These are phyloP conservation scores for Mortierella polycephala DNA, from an alignment of 371 early-diverging fungal species.

Conservation along the genomic window DNA sequence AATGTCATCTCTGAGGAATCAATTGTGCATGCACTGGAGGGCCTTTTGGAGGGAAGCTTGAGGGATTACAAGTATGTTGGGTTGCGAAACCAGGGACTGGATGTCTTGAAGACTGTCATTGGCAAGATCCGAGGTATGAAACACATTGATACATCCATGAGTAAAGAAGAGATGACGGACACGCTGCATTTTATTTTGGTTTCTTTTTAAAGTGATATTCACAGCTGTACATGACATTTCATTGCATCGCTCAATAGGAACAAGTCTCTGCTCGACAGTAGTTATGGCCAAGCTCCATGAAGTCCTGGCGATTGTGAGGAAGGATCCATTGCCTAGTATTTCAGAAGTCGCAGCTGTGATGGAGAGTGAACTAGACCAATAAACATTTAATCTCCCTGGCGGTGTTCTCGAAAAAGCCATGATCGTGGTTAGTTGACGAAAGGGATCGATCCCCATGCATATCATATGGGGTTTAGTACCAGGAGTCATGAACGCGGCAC, in stretches of 20 bases:
- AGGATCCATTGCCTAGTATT: conserved; percentile 38
- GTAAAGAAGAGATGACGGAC: neutral
- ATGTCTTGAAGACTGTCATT: conserved; percentile 27
- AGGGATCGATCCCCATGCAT: no score
- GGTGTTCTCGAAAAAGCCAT: no score
- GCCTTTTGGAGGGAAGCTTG: conserved; percentile 39
- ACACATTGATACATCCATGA: neutral
- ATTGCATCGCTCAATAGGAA: conserved; percentile 12
- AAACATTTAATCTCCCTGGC: neutral
- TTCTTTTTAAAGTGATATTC: neutral
- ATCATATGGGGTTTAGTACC: no score
- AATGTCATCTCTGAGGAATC: conserved; percentile 20
- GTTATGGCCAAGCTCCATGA: conserved; percentile 17
- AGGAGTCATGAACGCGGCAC: no score
- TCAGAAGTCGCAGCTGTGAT: conserved; percentile 31
- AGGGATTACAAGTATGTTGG: conserved; percentile 41
- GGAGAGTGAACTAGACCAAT: conserved; percentile 1
- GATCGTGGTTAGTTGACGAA: no score
- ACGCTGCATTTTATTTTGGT: no score
- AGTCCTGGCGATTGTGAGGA: conserved; percentile 12
- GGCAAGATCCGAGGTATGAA: conserved; percentile 29
- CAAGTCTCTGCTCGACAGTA: conserved; percentile 5
- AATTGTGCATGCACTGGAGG: conserved; percentile 15
- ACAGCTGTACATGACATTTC: neutral
- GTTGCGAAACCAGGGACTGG: conserved; percentile 37